These are phyloP conservation scores for Cerrena zonata DNA, from an alignment of 1,284 basidiomycete species.

Conservation along the genomic window DNA sequence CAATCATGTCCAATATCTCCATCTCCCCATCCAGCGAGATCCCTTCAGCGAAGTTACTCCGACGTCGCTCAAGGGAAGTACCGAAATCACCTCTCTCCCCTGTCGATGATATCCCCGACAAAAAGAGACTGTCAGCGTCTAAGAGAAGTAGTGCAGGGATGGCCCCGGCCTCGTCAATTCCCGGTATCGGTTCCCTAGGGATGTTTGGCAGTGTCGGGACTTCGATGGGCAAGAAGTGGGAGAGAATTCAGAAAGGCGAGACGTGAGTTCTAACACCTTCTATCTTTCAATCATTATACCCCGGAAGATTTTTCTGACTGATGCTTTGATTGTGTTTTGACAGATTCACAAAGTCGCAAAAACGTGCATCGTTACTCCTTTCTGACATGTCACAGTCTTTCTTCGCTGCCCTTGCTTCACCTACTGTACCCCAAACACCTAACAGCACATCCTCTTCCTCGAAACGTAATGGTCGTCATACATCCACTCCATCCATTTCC, in stretches of 20 bases:
- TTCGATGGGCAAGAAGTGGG: conserved; percentile 52
- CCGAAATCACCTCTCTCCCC: conserved; percentile 2
- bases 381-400: conserved; percentile 60
- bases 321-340: neutral
- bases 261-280: conserved; percentile 41
- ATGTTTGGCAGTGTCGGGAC: conserved; percentile 46
- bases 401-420: conserved; percentile 43
- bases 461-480: conserved; percentile 5
- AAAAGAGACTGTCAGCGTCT: neutral
- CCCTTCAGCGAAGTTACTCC: conserved; percentile 2
- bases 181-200: conserved; percentile 27
- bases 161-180: conserved; percentile 28
- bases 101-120: neutral
- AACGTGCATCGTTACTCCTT: conserved; percentile 60
- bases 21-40: conserved; percentile 2
- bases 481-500: conserved; percentile 15
- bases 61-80: conserved; percentile 5
- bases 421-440: conserved; percentile 11
- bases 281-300: conserved; percentile 5
- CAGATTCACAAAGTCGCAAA: conserved; percentile 58
- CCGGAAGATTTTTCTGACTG: conserved; percentile 3
- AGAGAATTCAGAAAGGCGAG: conserved; percentile 48
- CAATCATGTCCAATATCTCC: neutral
- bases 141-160: conserved; percentile 10
- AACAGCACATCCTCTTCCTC: neutral